Base-by-base conservation (phyloP, 768 basidiomycete genomes). In the Phaffia australis region DNA sequence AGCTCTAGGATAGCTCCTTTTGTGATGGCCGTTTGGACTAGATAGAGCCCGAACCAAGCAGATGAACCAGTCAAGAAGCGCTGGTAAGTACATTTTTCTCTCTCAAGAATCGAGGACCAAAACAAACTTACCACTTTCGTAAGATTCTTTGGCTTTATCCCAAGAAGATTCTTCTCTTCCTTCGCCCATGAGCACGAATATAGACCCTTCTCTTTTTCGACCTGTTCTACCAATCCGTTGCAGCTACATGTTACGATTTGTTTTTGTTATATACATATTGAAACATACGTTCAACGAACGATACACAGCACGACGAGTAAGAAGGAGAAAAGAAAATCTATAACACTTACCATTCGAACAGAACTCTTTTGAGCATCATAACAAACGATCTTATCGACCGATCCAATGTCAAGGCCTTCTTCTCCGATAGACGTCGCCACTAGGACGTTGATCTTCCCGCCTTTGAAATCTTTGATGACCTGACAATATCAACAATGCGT, bases 401-500 rank as follows among this genome's bases (percentile, higher is more conserved):
- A 93, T 42, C 95, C 95, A 64, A 99, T 99, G 75, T 99, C 95
- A 21, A 99, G 80, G 65, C 95, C 95, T 76, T 99, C 95, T 77
- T 99, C 95, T 25, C 95, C 95, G 63, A 99, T 90, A 3, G 88
- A 94, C 5, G 95, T 98, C 0, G 93, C 87, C 9, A 99, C 94
- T 15, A 99, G 79, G 48, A 95, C 85, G 71, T 99, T 99, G 75
- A 83, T 90, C 66, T 85, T 85, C 15, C 90, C 91, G 4, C 77
- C 78, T 74, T 92, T 92, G 80, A 99, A 98, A 69, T 83, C 83
- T 66, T 84, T 79, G 73, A 99, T 89, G 42, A 89, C 81, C 92
- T 97, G 70, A 2, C 66, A 29, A 21, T 70, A 69, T 11, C 14
- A 35, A 71, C 60, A 19, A 5, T 42, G 35, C 11, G 4, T 4